Evolutionary conservation across 352 stramenopile species (phyloP).

Genomic region (Elongisporangium undulatum): DNA sequence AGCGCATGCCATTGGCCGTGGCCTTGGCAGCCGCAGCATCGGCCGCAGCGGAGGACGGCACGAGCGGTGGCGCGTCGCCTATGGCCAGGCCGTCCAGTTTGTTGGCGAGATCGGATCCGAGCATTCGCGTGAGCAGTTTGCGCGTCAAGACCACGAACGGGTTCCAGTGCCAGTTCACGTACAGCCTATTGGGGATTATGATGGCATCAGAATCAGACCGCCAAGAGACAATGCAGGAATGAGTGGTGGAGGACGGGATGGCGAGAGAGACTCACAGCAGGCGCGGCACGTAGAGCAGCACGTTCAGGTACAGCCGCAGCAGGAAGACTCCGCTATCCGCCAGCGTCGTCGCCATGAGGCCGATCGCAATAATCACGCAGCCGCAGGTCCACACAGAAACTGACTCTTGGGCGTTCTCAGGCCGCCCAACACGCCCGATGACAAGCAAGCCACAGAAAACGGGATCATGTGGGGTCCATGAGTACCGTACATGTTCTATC

Average conservation of each 20-base stretch:
- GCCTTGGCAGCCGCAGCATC: conserved; percentile 7
- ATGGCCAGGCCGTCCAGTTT: not conserved
- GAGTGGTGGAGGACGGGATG: not conserved
- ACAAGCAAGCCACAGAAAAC: not conserved
- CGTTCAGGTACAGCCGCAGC: conserved; percentile 47
- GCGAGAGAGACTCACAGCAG: conserved; percentile 40
- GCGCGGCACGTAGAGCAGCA: conserved; percentile 64
- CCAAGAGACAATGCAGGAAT: conserved; percentile 20
- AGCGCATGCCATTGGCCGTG: conserved; percentile 32
- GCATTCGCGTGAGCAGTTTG: conserved; percentile 24
- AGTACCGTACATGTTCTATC: not conserved
- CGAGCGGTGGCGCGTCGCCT: conserved; percentile 3
- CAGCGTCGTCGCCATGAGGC: conserved; percentile 17
- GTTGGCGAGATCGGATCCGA: conserved; percentile 9
- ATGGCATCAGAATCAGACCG: conserved; percentile 7
- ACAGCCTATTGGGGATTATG: conserved; percentile 13
- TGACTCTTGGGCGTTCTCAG: not conserved
- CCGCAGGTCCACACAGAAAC: not conserved
- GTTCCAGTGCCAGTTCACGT: conserved; percentile 68
- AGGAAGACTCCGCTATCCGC: conserved; percentile 38
- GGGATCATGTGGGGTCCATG: not conserved
- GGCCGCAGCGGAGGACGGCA: not conserved
- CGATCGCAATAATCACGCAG: not conserved
- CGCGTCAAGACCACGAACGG: conserved; percentile 49
- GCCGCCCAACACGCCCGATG: not conserved